These are phyloP conservation scores for Talaromyces islandicus DNA, from an alignment of 2,329 filamentous ascomycete species.

Conservation along the genomic window DNA sequence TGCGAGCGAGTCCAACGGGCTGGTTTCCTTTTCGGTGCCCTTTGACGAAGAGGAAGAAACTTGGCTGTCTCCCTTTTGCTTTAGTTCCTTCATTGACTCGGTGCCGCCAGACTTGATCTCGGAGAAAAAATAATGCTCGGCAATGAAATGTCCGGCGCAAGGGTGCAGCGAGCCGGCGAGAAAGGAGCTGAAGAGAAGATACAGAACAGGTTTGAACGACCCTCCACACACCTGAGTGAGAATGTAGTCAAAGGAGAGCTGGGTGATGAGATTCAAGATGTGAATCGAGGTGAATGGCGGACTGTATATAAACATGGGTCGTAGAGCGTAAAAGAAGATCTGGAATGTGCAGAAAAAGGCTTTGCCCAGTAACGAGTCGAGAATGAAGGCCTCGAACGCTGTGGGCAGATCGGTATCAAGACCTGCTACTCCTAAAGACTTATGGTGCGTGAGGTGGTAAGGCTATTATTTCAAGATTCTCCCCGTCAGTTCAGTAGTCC, in stretches of 20 bases:
- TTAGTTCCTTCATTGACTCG: constrained; percentile 49
- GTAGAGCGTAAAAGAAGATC: constrained; percentile 95
- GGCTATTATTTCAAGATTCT: constrained; percentile 51
- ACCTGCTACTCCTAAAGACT: constrained; percentile 92
- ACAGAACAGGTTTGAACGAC: constrained; percentile 60
- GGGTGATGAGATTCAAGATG: constrained; percentile 69
- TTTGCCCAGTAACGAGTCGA: constrained; percentile 90
- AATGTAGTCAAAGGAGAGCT: constrained; percentile 69
- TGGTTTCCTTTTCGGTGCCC: neutral
- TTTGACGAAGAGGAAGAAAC: neutral
- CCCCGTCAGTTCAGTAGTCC: neutral
- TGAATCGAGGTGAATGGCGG: constrained; percentile 83
- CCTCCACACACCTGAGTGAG: constrained; percentile 53
- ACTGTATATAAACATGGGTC: constrained; percentile 89
- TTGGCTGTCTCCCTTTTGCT: no score
- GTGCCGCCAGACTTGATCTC: constrained; percentile 31
- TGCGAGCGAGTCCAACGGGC: constrained; percentile 54
- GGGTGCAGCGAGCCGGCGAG: constrained; percentile 90
- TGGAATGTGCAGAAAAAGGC: constrained; percentile 99
- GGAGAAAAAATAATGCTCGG: constrained; percentile 80
- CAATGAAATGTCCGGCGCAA: constrained; percentile 95
- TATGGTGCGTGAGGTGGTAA: constrained; percentile 98
- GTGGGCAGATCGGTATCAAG: constrained; percentile 95
- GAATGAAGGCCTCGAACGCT: constrained; percentile 79
- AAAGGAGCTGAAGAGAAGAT: constrained; percentile 85